Evolutionary conservation across 768 basidiomycete genomes (phyloP), one percentile per base, ranked within the genome.

Genomic region (Pleurotus sapidus): DNA sequence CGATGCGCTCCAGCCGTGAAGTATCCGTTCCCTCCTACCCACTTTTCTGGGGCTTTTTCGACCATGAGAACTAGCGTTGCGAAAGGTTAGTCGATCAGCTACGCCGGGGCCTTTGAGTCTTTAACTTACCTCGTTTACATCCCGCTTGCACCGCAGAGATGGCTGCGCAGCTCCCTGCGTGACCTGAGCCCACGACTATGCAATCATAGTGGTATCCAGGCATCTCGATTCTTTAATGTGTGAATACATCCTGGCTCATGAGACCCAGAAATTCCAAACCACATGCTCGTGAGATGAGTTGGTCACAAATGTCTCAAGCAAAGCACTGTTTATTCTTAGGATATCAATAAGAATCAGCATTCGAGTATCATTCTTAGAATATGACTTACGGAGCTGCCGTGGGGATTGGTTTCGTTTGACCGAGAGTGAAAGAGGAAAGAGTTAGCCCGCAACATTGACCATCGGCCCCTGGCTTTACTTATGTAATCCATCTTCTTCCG

Each of bases 1-100:
- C 87, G 83, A 63, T 83, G 77, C 5, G 86, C 84, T 18, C 87
- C 87, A 8, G 86, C 86, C 27, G 87, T 88, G 70, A 88, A 89
- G 69, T 82, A 87, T 15, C 86, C 84, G 62, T 90, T 89, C 15
- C 87, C 88, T 3, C 88, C 88, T 3, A 68, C 78, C 87, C 87
- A 88, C 56, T 79, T 77, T 40, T 70, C 63, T 1, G 86, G 84
- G 40, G 84, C 84, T 63, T 87, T 87, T 63, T 89, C 87, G 50
- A 88, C 70, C 55, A 89, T 70, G 43, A 89, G 72, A 59, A 88
- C 84, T 75, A 56, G 27, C 53, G 20, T 49, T 56, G 12, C 18
- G 53, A 34, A 2, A 40, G 48, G 50, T 43, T 14, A 54, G 24
- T 25, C 43, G 17, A 47, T 55, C 23, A 49, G 23, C 14, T 4